phyloP scores from a whole-genome alignment of 2,329 filamentous ascomycete species.

The Colletotrichum brevisporum region DNA sequence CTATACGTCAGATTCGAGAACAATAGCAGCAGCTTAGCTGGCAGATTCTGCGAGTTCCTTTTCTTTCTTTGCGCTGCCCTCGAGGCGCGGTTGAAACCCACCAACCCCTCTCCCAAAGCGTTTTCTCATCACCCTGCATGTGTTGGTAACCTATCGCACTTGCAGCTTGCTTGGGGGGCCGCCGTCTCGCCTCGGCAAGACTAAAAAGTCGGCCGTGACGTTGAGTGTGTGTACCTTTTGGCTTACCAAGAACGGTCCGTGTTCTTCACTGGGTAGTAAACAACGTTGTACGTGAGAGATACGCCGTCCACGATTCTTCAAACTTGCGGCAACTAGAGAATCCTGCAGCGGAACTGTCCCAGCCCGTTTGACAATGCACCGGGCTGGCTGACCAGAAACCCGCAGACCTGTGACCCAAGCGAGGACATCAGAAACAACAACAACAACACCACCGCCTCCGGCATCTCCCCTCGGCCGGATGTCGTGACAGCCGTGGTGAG shows the following conservation, averaged over 20 bases:
- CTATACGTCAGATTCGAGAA: conserved; percentile 20
- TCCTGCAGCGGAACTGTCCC: not conserved
- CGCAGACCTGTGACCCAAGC: conserved; percentile 15
- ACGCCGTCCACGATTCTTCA: too few species aligned
- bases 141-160: conserved; percentile 33
- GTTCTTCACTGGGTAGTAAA: too few species aligned
- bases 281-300: too few species aligned
- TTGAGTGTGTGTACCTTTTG: not conserved
- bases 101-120: not conserved
- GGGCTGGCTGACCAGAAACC: conserved; percentile 2
- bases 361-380: not conserved
- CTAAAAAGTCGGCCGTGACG: not conserved
- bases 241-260: too few species aligned
- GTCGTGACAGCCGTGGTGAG: conserved; percentile 3
- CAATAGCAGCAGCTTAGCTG: conserved; percentile 15
- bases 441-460: not conserved
- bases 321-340: not conserved
- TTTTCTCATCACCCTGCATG: conserved; percentile 28
- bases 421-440: conserved; percentile 8
- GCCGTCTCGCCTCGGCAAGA: not conserved
- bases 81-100: not conserved
- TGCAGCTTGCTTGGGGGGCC: not conserved
- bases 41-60: not conserved
- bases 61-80: not conserved
- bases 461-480: conserved; percentile 13